Conservation (phyloP, 495 filamentous ascomycete species). For the Talaromyces thailandensis region DNA sequence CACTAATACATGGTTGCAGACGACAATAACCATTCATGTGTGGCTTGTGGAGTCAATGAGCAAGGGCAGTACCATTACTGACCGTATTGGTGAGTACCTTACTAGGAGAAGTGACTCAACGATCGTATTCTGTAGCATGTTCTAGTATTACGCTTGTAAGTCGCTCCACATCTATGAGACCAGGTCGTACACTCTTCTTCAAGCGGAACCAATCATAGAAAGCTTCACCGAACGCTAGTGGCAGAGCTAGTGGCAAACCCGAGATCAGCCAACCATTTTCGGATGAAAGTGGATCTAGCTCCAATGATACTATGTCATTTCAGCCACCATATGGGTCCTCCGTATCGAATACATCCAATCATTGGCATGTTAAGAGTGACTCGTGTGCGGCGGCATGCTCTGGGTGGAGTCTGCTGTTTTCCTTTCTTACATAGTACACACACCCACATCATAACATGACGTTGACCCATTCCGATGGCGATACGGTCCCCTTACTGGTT, state of each 20-base stretch:
- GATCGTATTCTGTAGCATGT: not conserved
- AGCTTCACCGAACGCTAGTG: not conserved
- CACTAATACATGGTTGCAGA: not conserved
- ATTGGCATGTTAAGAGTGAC: not conserved
- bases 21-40: not conserved
- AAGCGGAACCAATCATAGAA: not conserved
- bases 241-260: not conserved
- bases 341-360: not conserved
- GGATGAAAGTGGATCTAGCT: not conserved
- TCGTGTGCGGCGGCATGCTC: not conserved
- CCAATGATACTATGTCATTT: not conserved
- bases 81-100: not conserved
- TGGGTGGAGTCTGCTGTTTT: not conserved
- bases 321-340: not conserved
- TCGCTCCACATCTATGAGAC: not conserved
- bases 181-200: not conserved
- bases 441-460: not conserved
- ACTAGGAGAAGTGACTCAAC: not conserved
- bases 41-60: not conserved
- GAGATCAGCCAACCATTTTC: not conserved
- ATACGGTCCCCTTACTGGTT: not conserved
- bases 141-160: not conserved
- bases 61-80: slow-evolving; percentile 1
- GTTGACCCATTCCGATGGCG: not conserved
- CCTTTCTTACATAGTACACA: not conserved